Percentiles rank a stretch among this genome's conserved stretches.
Conservation (phyloP, 768 basidiomycete genomes). For the Sporobolomyces phaffii region DNA sequence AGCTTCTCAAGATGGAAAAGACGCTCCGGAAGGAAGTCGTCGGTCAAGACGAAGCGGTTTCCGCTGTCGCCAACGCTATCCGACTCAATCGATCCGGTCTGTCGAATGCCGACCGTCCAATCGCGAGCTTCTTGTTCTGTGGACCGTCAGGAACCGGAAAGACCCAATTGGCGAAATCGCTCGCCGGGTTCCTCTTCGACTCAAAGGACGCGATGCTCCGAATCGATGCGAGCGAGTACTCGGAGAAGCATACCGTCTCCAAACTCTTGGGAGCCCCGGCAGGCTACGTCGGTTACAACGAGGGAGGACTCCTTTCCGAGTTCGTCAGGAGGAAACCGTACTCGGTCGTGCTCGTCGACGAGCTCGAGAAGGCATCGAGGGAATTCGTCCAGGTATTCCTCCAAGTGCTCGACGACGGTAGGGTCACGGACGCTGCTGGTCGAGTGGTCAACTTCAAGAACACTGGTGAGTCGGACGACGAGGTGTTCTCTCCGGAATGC, state of each 20-base stretch:
- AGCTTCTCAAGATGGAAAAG: slow-evolving; percentile 80
- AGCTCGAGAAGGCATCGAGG: slow-evolving; percentile 49
- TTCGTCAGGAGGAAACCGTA: slow-evolving; percentile 36
- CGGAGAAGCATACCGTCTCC: slow-evolving; percentile 84
- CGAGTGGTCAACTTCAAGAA: slow-evolving; percentile 49
- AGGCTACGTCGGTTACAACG: slow-evolving; percentile 86
- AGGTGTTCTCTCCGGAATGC: not conserved
- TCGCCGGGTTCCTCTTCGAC: slow-evolving; percentile 82
- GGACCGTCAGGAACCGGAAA: slow-evolving; percentile 81
- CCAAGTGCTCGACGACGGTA: slow-evolving; percentile 50
- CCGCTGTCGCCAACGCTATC: slow-evolving; percentile 80
- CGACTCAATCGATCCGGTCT: slow-evolving; percentile 86
- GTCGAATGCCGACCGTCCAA: slow-evolving; percentile 78
- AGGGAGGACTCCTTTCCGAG: slow-evolving; percentile 56
- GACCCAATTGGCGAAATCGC: slow-evolving; percentile 83
- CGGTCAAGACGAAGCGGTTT: slow-evolving; percentile 83
- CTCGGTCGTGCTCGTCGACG: slow-evolving; percentile 18
- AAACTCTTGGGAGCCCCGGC: slow-evolving; percentile 86
- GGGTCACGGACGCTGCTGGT: slow-evolving; percentile 50
- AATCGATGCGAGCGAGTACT: slow-evolving; percentile 72
- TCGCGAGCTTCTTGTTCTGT: slow-evolving; percentile 86
- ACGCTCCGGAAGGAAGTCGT: slow-evolving; percentile 66
- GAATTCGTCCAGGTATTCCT: slow-evolving; percentile 51
- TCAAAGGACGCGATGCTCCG: slow-evolving; percentile 96
- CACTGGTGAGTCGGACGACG: slow-evolving; percentile 16